phyloP scores from a whole-genome alignment of 805 yeast genomes.

The Cyberlindnera nakhonratchasimensis region DNA sequence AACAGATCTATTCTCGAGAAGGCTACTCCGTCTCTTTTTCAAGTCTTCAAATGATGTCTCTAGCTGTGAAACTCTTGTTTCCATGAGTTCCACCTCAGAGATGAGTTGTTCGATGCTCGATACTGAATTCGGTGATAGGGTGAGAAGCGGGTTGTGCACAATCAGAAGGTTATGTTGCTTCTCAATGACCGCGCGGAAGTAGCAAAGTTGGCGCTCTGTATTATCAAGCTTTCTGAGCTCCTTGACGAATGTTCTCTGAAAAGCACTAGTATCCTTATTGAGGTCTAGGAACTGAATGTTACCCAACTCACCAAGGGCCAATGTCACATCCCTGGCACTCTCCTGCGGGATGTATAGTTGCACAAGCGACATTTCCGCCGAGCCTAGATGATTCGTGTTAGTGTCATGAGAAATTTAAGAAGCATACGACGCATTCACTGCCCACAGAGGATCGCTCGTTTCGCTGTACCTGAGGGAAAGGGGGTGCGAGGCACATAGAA shows the following conservation, averaged over 20 bases:
- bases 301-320: slow-evolving; percentile 83
- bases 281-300: slow-evolving; percentile 85
- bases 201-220: slow-evolving; percentile 79
- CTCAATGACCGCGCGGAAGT: slow-evolving; percentile 46
- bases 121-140: slow-evolving; percentile 28
- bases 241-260: slow-evolving; percentile 87
- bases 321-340: slow-evolving; percentile 80
- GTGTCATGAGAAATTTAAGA: too few relatives aligned
- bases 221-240: slow-evolving; percentile 83
- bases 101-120: slow-evolving; percentile 64
- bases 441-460: not conserved
- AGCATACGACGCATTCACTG: too few relatives aligned
- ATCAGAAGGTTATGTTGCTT: slow-evolving; percentile 40
- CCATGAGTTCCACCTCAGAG: slow-evolving; percentile 60
- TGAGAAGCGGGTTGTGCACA: slow-evolving; percentile 31
- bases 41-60: slow-evolving; percentile 65
- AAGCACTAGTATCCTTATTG: slow-evolving; percentile 73
- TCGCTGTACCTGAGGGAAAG: not conserved
- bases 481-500: not conserved
- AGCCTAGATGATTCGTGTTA: slow-evolving; percentile 39
- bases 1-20: slow-evolving; percentile 71
- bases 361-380: slow-evolving; percentile 95
- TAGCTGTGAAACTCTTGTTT: slow-evolving; percentile 70
- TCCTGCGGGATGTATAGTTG: slow-evolving; percentile 91
- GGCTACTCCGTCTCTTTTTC: slow-evolving; percentile 55